Base-by-base conservation (phyloP, 371 early-diverging fungal species). In the Apophysomyces sp. region DNA sequence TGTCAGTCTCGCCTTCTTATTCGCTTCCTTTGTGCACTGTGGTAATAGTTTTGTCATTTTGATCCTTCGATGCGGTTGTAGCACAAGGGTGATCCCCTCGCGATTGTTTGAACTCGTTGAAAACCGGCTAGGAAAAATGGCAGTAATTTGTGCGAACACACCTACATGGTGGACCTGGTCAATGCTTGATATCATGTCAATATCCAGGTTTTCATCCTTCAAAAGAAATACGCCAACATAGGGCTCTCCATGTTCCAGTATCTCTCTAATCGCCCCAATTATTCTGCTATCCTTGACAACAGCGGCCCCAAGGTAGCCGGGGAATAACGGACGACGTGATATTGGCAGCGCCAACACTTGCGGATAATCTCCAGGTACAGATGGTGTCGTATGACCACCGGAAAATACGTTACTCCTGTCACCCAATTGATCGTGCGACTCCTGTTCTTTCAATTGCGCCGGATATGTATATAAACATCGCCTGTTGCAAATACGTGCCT, bases 271-370 rank as follows among this genome's bases (percentile, higher is more conserved):
- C 6, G 96, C 94, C 18, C 84, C 83, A 44, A 90, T 93, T 2
- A 93, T 95, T 31, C 88, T 79, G 0, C 92, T 92, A 65, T 96
- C 93, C 72, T 94, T 94, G 62, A 97, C 92, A 29, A 91, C 92
- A n/a, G 96, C 89, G 0, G 96, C 93, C 76, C 96, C 96, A 82
- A 94, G 95, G 66, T 95, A 94, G 27, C 96, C 95, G 11, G 98
- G 98, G 65, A 96, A 97, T 30, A 96, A 78, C 11, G 97, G 97
- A 37, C 97, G 84, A 21, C 93, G 84, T 16, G 92, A 89, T 51
- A 97, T 88, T 0, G 97, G 97, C 28, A 97, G 81, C 16, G 94
- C 92, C 62, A 97, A 74, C 0, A 96, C 87, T 63, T 94, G 91
- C 12, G 95, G 92, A 67, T 91, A 93, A 24, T 81, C 82, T 55